A percentile compares a stretch with the other conserved stretches of the same genome.
Evolutionary conservation across 805 yeast genomes (phyloP).

Genomic region (Nadsonia fulvescens): DNA sequence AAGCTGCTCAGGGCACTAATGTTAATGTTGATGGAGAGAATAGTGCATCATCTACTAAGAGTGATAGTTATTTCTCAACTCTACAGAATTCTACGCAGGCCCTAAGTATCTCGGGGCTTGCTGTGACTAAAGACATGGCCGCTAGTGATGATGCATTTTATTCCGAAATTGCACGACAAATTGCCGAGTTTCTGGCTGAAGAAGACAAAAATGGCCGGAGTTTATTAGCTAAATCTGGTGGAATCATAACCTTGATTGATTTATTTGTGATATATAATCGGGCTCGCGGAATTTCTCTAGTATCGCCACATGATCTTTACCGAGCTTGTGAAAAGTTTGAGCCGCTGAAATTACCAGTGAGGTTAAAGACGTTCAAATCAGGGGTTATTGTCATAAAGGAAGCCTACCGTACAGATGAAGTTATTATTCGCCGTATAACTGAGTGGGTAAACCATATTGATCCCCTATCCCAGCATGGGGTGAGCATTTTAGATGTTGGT

Average conservation of each 20-base stretch:
- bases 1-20: too few relatives aligned
- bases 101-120: slow-evolving; percentile 17
- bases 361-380: slow-evolving; percentile 22
- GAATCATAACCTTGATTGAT: slow-evolving; percentile 43
- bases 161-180: slow-evolving; percentile 55
- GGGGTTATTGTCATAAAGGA: slow-evolving; percentile 27
- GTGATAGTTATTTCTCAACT: slow-evolving; percentile 9
- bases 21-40: slow-evolving; percentile 7
- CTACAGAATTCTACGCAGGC: slow-evolving; percentile 18
- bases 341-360: slow-evolving; percentile 37
- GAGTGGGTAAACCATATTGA: slow-evolving; percentile 11
- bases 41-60: slow-evolving; percentile 2
- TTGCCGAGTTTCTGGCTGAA: slow-evolving; percentile 48
- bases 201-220: too few relatives aligned
- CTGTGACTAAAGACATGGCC: slow-evolving; percentile 21
- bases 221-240: slow-evolving; percentile 33
- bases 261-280: slow-evolving; percentile 47
- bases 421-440: slow-evolving; percentile 21
- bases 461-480: slow-evolving; percentile 16
- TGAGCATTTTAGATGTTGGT: slow-evolving; percentile 25
- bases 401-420: slow-evolving; percentile 18
- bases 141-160: slow-evolving; percentile 19
- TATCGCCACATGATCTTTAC: slow-evolving; percentile 50
- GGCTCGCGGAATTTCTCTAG: slow-evolving; percentile 44
- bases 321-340: slow-evolving; percentile 44